These are phyloP conservation scores for Aspergillus amoenus DNA, from an alignment of 2,329 filamentous ascomycete genomes.

Conservation along the genomic window DNA sequence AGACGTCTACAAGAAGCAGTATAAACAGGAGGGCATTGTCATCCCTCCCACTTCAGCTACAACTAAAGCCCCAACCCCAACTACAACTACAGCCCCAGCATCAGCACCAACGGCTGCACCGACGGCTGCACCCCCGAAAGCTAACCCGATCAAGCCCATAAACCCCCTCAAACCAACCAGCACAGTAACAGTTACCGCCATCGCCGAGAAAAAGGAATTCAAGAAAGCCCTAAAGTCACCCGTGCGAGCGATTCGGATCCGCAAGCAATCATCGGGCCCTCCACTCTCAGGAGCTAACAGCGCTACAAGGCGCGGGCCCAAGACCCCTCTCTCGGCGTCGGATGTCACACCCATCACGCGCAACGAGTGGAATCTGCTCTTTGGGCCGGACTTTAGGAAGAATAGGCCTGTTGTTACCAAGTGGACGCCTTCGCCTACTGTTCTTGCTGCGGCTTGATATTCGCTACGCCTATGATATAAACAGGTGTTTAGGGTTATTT, in stretches of 20 bases:
- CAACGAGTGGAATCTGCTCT: constrained; percentile 44
- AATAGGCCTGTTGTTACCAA: constrained; percentile 35
- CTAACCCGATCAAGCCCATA: too few relatives aligned
- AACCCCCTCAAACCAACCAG: too few relatives aligned
- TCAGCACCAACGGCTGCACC: too few relatives aligned
- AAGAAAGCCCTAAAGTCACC: constrained; percentile 15
- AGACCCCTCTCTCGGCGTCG: constrained; percentile 43
- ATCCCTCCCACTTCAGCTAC: constrained; percentile 19
- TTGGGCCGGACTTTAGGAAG: constrained; percentile 30
- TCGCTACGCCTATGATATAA: too few relatives aligned
- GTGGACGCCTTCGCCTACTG: constrained; percentile 38
- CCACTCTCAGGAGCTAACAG: background rate
- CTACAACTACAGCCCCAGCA: too few relatives aligned
- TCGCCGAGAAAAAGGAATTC: constrained; percentile 6
- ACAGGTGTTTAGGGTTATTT: too few relatives aligned
- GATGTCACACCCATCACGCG: constrained; percentile 45
- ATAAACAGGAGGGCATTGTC: constrained; percentile 41
- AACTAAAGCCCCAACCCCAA: too few relatives aligned
- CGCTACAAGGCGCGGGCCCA: constrained; percentile 31
- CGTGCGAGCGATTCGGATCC: constrained; percentile 22
- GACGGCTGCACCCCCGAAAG: background rate
- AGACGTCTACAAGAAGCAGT: constrained; percentile 33
- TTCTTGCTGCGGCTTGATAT: constrained; percentile 30
- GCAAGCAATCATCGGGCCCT: constrained; percentile 17
- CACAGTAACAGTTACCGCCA: constrained; percentile 1